Evolutionary conservation across 208 protist species (phyloP), one percentile per base, ranked within the genome.

Genomic region (Leishmania guyanensis): DNA sequence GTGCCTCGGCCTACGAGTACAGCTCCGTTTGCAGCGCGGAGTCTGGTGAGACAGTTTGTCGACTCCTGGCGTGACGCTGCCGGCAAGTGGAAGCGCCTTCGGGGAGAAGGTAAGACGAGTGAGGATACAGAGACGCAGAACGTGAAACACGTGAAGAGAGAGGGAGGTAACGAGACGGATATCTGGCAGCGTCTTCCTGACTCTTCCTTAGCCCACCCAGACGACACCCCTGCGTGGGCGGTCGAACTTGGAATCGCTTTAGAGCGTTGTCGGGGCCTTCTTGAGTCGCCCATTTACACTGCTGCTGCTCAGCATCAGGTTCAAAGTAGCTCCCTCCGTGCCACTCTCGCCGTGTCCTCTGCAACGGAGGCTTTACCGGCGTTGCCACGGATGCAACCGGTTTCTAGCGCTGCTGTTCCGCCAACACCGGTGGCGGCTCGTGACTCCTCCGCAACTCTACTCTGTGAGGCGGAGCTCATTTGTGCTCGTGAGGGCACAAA

Each of bases 381-480:
- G 43, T 14, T 9, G 22, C 5, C 12, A 51, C 69, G 8, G 46
- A 26, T 12, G 69, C 43, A 17, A 10, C 69, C 43, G 22, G 48
- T 16, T 73, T 1, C 69, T n/a, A 51, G 69, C 8, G 69, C 69
- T 36, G 2, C 69, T 20, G 69, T 36, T 9, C 22, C 69, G 26
- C 8, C 22, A 46, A 6, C 39, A 26, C 46, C 69, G 29, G 69
- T 39, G 36, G 43, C 22, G 26, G 8, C 69, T 53, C 9, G 2
- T 14, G 50, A 58, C 53, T 54, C 53, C 48, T 0, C 26, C 3
- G 56, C 54, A 48, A 50, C 73, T 10, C 77, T 87, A 5, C 73
- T 86, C 17, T 82, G 85, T 2, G 90, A 94, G 75, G 84, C 85
- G 46, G 85, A 83, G 64, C 54, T 89, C 10, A 78, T 94, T 29